Conservation (phyloP, 495 filamentous ascomycete species). For the Trichoderma orchidacearum region DNA sequence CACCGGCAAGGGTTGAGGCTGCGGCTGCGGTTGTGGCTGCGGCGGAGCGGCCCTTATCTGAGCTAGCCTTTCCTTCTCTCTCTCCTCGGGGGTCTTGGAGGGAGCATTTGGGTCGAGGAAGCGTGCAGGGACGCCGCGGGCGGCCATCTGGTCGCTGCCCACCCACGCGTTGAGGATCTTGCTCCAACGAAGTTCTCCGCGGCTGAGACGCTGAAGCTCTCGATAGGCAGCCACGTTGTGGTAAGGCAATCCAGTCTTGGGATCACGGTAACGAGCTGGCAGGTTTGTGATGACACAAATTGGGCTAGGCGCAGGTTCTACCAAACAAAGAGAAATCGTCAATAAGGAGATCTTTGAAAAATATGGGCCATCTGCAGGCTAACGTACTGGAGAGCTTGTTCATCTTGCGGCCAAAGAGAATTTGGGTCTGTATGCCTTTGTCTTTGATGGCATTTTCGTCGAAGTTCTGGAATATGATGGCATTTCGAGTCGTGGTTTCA, state of each 20-base stretch:
- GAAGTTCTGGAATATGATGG: slow-evolving; percentile 44
- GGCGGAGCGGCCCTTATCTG: background rate
- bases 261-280: slow-evolving; percentile 64
- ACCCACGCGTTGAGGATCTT: slow-evolving; percentile 62
- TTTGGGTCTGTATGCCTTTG: slow-evolving; percentile 37
- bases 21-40: background rate
- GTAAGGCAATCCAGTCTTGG: slow-evolving; percentile 63
- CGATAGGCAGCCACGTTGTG: slow-evolving; percentile 60
- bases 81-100: background rate
- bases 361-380: background rate
- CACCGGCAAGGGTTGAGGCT: background rate
- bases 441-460: slow-evolving; percentile 39
- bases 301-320: slow-evolving; percentile 22
- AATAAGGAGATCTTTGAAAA: background rate
- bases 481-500: slow-evolving; percentile 28
- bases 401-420: slow-evolving; percentile 39
- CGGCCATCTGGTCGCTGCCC: slow-evolving; percentile 43
- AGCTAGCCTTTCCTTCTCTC: background rate
- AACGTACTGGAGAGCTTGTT: slow-evolving; percentile 31
- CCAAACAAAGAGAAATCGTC: background rate
- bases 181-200: slow-evolving; percentile 62
- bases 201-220: slow-evolving; percentile 52
- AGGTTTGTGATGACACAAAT: slow-evolving; percentile 71
- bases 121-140: slow-evolving; percentile 53
- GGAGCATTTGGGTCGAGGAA: slow-evolving; percentile 29